Evolutionary conservation across 129 eudicot species (phyloP).

Genomic region (sunflower (Helianthus annuus)): DNA sequence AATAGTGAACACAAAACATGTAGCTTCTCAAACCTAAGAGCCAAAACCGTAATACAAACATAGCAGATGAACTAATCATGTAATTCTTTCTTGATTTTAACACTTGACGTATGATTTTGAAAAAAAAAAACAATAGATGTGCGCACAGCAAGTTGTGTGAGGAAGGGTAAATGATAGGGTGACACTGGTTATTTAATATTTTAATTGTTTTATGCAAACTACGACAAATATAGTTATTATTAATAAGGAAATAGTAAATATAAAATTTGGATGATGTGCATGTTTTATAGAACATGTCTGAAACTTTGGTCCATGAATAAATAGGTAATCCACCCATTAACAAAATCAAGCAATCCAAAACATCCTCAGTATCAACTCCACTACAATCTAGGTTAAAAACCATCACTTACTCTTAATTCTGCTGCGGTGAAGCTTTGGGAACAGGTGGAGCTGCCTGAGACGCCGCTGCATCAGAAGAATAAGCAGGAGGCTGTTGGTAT

Average conservation of each 20-base stretch:
- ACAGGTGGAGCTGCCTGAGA: conserved; percentile 57
- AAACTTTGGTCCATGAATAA: conserved; percentile 6
- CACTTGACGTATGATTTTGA: too few species aligned
- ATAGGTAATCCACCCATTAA: conserved; percentile 24
- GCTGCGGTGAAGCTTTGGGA: conserved; percentile 70
- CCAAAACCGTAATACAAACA: too few species aligned
- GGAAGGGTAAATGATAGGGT: too few species aligned
- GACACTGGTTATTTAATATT: too few species aligned
- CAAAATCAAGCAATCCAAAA: conserved; percentile 30
- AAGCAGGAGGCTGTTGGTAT: conserved; percentile 68
- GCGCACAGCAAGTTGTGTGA: too few species aligned
- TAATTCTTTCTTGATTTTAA: too few species aligned
- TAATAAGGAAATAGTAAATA: background rate
- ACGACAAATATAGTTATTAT: background rate
- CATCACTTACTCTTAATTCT: conserved; percentile 43
- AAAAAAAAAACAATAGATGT: too few species aligned
- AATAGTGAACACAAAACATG: too few species aligned
- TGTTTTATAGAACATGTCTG: conserved; percentile 2
- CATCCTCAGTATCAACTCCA: conserved; percentile 21
- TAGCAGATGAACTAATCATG: too few species aligned
- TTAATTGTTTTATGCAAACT: too few species aligned
- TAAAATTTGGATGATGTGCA: conserved; percentile 4
- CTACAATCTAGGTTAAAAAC: conserved; percentile 34
- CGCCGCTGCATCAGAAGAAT: conserved; percentile 54
- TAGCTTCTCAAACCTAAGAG: too few species aligned